Evolutionary conservation across 805 yeast genomes (phyloP).

Genomic region (Candida boidinii): DNA sequence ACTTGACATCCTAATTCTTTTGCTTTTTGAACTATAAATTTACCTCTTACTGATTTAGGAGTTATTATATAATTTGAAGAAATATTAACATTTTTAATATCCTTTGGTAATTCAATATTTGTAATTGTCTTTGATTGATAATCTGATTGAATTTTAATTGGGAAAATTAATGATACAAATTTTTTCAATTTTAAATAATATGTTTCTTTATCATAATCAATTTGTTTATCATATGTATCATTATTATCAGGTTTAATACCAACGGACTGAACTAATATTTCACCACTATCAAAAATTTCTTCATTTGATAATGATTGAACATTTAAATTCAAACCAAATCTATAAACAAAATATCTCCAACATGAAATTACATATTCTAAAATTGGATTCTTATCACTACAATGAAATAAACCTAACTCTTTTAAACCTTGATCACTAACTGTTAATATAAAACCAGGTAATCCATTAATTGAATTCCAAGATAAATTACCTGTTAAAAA

Average conservation of each 20-base stretch:
- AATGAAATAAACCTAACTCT: conserved; percentile 44
- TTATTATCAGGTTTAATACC: conserved; percentile 6
- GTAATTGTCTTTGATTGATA: conserved; percentile 9
- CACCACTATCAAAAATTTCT: conserved; percentile 4
- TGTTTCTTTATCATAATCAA: neutral
- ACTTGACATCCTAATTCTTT: conserved; percentile 61
- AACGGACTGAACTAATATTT: conserved; percentile 14
- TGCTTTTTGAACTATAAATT: conserved; percentile 62
- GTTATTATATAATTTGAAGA: conserved; percentile 65
- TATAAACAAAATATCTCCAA: conserved; percentile 82
- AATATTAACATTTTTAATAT: conserved; percentile 18
- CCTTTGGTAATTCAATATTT: conserved; percentile 16
- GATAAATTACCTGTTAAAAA: conserved; percentile 71
- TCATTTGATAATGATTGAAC: conserved; percentile 9
- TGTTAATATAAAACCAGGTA: conserved; percentile 84
- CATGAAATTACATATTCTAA: conserved; percentile 57
- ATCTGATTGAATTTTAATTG: conserved; percentile 6
- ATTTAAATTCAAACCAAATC: conserved; percentile 54
- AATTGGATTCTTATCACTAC: conserved; percentile 31
- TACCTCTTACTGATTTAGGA: conserved; percentile 66
- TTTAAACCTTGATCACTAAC: conserved; percentile 69
- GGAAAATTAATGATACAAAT: conserved; percentile 18
- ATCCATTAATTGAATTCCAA: conserved; percentile 83
- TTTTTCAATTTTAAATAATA: conserved; percentile 5
- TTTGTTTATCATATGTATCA: neutral